Evolutionary conservation across 345 rosid species (phyloP).

Genomic region (Salix dunnii): DNA sequence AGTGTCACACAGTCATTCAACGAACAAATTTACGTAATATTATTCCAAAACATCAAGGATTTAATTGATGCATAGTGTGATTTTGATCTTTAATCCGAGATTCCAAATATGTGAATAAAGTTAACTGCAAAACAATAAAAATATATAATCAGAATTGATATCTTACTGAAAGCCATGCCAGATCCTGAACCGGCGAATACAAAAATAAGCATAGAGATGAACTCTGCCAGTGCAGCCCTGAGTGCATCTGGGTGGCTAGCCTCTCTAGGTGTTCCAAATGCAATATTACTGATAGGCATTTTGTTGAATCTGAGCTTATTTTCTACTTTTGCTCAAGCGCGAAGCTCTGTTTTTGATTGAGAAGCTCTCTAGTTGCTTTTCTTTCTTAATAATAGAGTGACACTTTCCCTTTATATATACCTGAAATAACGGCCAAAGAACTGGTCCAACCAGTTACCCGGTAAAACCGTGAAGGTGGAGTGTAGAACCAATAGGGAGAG

Average conservation of each 20-base stretch:
- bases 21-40: not conserved
- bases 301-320: not conserved
- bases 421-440: slow-evolving; percentile 31
- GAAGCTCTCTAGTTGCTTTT: not conserved
- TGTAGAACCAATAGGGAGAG: not conserved
- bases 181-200: slow-evolving; percentile 89
- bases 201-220: slow-evolving; percentile 71
- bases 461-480: not conserved
- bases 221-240: slow-evolving; percentile 65
- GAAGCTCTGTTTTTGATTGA: not conserved
- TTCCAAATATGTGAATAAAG: not conserved
- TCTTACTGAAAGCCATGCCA: slow-evolving; percentile 78
- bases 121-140: not conserved
- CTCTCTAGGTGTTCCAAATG: slow-evolving; percentile 59
- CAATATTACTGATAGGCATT: slow-evolving; percentile 63
- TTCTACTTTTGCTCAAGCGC: not conserved
- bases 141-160: not conserved
- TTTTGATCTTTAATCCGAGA: too few relatives aligned
- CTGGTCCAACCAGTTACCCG: slow-evolving; percentile 24
- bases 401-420: slow-evolving; percentile 12
- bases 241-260: slow-evolving; percentile 63
- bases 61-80: not conserved
- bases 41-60: not conserved
- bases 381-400: not conserved
- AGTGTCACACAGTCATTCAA: not conserved